Conservation (phyloP, 1,284 basidiomycete genomes). For the Pyrrhoderma lamaoense region DNA sequence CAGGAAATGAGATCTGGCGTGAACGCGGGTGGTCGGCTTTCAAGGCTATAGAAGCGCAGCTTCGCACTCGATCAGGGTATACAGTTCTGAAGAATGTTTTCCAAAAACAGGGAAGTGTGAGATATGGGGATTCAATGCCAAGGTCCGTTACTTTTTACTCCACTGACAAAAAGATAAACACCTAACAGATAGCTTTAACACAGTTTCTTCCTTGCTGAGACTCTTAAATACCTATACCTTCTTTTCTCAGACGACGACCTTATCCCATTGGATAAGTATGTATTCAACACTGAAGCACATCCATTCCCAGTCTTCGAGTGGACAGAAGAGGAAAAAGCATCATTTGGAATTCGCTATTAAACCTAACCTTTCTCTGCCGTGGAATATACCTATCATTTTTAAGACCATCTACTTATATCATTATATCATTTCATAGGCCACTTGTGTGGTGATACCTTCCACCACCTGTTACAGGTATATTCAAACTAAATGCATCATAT, state of each 20-base stretch:
- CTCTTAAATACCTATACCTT: slow-evolving; percentile 45
- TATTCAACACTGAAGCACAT: slow-evolving; percentile 85
- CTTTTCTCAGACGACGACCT: slow-evolving; percentile 33
- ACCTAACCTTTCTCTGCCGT: no score
- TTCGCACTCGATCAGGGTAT: slow-evolving; percentile 51
- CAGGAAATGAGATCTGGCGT: slow-evolving; percentile 61
- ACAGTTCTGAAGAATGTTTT: slow-evolving; percentile 49
- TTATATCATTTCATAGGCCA: no score
- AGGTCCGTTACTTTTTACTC: slow-evolving; percentile 36
- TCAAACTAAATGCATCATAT: no score
- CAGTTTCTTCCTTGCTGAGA: slow-evolving; percentile 70
- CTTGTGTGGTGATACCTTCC: no score
- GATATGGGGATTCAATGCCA: slow-evolving; percentile 52
- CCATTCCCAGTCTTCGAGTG: slow-evolving; percentile 70
- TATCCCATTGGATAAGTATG: slow-evolving; percentile 64
- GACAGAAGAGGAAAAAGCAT: slow-evolving; percentile 41
- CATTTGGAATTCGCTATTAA: slow-evolving; percentile 28
- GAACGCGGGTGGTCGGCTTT: slow-evolving; percentile 75
- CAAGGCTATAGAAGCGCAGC: slow-evolving; percentile 54
- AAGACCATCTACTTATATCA: no score
- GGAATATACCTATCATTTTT: no score
- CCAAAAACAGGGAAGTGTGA: slow-evolving; percentile 23
- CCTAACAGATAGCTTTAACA: slow-evolving; percentile 28
- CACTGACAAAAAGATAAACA: neutral
- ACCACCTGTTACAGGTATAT: no score